Conservation (phyloP, 2,329 filamentous ascomycete species). For the Seiridium unicorne region DNA sequence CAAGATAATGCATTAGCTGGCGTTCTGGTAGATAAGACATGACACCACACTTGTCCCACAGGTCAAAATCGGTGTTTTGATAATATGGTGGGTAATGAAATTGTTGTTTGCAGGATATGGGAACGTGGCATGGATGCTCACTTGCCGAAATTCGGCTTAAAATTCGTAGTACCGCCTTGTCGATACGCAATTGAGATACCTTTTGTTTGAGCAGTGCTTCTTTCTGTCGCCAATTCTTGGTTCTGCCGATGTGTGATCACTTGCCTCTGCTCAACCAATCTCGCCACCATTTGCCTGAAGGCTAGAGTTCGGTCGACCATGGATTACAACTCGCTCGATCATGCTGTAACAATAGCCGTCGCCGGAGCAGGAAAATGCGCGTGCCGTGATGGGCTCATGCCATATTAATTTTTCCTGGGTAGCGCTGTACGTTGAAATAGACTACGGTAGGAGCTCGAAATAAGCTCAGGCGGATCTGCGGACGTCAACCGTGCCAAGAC, state of each 20-base stretch:
- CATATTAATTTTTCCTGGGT: not conserved
- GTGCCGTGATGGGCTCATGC: not conserved
- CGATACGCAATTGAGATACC: conserved; percentile 4
- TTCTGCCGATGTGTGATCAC: too few species aligned
- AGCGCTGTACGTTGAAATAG: not conserved
- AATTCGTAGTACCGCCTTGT: not conserved
- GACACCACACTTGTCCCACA: not conserved
- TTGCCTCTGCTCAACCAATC: too few species aligned
- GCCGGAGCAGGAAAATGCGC: too few species aligned
- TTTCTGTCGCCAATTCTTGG: not conserved
- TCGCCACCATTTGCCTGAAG: too few species aligned
- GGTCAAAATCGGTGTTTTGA: not conserved
- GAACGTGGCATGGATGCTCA: not conserved
- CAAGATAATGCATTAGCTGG: not conserved
- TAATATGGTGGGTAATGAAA: not conserved
- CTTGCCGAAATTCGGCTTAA: not conserved
- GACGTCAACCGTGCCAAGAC: not conserved
- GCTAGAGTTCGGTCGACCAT: too few species aligned
- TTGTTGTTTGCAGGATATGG: not conserved
- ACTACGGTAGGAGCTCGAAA: not conserved
- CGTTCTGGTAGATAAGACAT: not conserved
- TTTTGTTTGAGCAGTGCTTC: not conserved
- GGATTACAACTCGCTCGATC: too few species aligned
- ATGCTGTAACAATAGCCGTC: too few species aligned
- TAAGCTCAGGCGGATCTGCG: not conserved